Base-by-base conservation (phyloP, 129 eudicot species). In the Pseudognaphalium luteoalbum region DNA sequence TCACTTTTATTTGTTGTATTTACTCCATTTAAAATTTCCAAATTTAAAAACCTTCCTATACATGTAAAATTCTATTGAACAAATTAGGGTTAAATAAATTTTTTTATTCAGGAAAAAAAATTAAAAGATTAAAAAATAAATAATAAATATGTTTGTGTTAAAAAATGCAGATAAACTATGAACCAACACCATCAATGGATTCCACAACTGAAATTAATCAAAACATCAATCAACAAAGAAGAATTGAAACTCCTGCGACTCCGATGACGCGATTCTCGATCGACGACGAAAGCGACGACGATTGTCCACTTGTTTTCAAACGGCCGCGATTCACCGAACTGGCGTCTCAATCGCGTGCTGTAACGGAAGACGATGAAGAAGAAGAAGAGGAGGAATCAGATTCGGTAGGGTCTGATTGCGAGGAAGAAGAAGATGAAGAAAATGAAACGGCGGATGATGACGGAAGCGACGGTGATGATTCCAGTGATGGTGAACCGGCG, bases 241-340 rank as follows among this genome's bases (percentile, higher is more conserved):
- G 50, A 66, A n/a, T 39, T 22, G 72, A 60, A 47, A 51, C 22
- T 21, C 16, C 70, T 21, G 14, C 16, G 37, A 71, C 11, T 70
- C n/a, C 73, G 35, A 87, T 83, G 96, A 78, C 78, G 42, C 83
- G 88, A 75, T 89, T 87, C 66, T 87, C 88, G 5, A 59, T 89
- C 9, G 84, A 62, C 10, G 84, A 66, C 17, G 87, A 83, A 21
- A 87, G 83, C 37, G 91, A 85, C 3, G 87, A 85, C 3, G 84
- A 54, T 15, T 66, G 42, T 61, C 80, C 71, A 59, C 47, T 71
- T 44, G 77, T 21, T 83, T 22, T 7, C 44, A 88, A 81, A 70
- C 77, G 82, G 50, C 74, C 42, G 5, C 69, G 86, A 29, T 47
- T 56, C 70, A 29, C 35, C 73, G 39, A 51, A 51, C 44, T 64